phyloP scores from a whole-genome alignment of 352 stramenopile species.

The Phytophthora pinifolia region DNA sequence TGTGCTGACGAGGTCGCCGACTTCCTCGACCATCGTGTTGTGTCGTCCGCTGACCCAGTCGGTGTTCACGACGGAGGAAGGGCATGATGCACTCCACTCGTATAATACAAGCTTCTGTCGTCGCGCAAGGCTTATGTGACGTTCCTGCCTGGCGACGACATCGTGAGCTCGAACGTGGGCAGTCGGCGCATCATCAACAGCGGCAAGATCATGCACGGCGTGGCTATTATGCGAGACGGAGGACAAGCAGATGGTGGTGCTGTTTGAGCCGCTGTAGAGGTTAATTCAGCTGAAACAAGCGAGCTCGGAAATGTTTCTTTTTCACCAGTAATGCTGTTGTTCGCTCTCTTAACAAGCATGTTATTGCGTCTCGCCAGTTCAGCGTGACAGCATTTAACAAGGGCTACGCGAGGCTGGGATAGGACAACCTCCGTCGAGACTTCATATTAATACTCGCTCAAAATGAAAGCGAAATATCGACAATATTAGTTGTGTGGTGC shows the following conservation, averaged over 20 bases:
- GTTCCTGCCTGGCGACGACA: constrained; percentile 67
- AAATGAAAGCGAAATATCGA: constrained; percentile 10
- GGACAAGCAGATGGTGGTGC: constrained; percentile 49
- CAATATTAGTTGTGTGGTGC: constrained; percentile 12
- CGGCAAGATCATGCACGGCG: constrained; percentile 76
- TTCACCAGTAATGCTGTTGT: too few relatives aligned
- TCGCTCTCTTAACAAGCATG: too few relatives aligned
- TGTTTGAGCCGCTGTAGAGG: constrained; percentile 59
- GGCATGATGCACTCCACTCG: constrained; percentile 85
- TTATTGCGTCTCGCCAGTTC: too few relatives aligned
- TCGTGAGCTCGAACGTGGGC: constrained; percentile 74
- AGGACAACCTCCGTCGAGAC: too few relatives aligned
- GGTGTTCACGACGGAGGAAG: constrained; percentile 79
- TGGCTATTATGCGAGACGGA: constrained; percentile 68
- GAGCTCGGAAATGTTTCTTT: too few relatives aligned
- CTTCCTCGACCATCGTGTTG: constrained; percentile 75
- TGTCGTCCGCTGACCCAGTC: constrained; percentile 86
- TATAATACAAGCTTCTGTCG: constrained; percentile 77
- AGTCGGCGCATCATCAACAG: constrained; percentile 76
- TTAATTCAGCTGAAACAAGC: too few relatives aligned
- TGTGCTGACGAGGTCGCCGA: too few relatives aligned
- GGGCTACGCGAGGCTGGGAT: too few relatives aligned
- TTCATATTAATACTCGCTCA: too few relatives aligned
- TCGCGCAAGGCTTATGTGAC: constrained; percentile 30
- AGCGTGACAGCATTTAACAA: too few relatives aligned